Base-by-base conservation (phyloP, 768 basidiomycete species). In the Russula abietina region DNA sequence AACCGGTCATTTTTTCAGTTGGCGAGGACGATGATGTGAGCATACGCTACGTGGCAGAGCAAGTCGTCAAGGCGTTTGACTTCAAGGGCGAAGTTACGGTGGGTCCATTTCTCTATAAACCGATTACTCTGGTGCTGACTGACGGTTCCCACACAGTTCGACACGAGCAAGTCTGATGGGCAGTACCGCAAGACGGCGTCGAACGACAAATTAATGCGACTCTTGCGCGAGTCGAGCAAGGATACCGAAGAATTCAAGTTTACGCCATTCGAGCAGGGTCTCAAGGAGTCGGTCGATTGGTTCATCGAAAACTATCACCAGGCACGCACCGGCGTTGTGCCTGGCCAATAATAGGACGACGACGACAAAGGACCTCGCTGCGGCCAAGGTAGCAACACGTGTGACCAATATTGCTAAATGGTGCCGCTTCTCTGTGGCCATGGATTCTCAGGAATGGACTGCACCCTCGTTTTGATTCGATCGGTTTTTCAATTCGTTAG, bases 81-180 rank as follows among this genome's bases (percentile, higher is more conserved):
- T 54, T 54, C 14, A 5, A 54, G 32, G 51, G 51, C n/a, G 51
- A 52, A 52, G 32, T 33, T 5, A 10, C n/a, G 51, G 51, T 52
- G n/a, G 4, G 51, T 22, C 10, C 10, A 30, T 49, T 0, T 19
- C 49, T 16, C 22, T 24, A n/a, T 45, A 5, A 4, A 11, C 17
- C 19, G 8, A n/a, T 43, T 4, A 19, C 8, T 4, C 10, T 10
- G 11, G 22, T 46, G 10, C 11, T 46, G 22, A 49, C 26, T 1
- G 28, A 49, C 12, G 14, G 48, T 16, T 33, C 28, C 28, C 32
- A 2, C 51, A 24, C 52, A 54, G 52, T 54, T 54, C 52, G 33
- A 54, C 36, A 36, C 22, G 36, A 54, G n/a, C 52, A 54, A 54
- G 52, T 54, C 52, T 36, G 52, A 54, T 38, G 52, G 52, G 14